Base-by-base conservation (phyloP, 495 filamentous ascomycete species). In the Talaromyces thailandensis region DNA sequence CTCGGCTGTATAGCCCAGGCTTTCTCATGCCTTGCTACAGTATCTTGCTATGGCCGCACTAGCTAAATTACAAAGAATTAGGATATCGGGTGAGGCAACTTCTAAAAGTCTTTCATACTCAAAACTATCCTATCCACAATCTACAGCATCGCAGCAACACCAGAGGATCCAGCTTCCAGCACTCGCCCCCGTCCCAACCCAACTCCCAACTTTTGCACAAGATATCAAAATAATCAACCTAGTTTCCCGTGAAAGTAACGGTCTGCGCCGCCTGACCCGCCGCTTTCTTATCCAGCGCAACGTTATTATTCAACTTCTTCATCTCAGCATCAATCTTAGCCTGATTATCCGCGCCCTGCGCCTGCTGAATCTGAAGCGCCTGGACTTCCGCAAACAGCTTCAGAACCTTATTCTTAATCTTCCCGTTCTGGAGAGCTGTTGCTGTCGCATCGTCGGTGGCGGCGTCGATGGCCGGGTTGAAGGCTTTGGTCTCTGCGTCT, bases 381-480 rank as follows among this genome's bases (percentile, higher is more conserved):
- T 48, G 43, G 2, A 48, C 43, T 18, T 48, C 43, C 2, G 43
- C 43, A 48, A 48, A 48, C 1, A 48, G 43, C n/a, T 48, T 48
- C 18, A 48, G 9, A 0, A 48, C 43, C 43, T 48, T 48, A 3
- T 48, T 48, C 43, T 48, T 48, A 1, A 48, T 48, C n/a, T 48
- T 48, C 4, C 43, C 43, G n/a, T 48, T 48, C 9, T 48, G 43
- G n/a, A 48, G 43, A 21, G 43, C 43, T 2, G 43, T 48, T n/a
- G 21, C 8, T 1, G 43, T 48, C 5, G 43, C 43, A 18, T 1
- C 9, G 43, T 48, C 43, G 2, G 43, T 48, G 3, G 43, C 43
- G 7, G 43, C 43, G 18, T 3, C 4, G 16, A 62, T 62, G 35
- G 59, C 59, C 6, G 59, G 59, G 16, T 62, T 53, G 23, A 62